phyloP scores from a whole-genome alignment of 2,329 filamentous ascomycete species.

The Fusarium domesticum region DNA sequence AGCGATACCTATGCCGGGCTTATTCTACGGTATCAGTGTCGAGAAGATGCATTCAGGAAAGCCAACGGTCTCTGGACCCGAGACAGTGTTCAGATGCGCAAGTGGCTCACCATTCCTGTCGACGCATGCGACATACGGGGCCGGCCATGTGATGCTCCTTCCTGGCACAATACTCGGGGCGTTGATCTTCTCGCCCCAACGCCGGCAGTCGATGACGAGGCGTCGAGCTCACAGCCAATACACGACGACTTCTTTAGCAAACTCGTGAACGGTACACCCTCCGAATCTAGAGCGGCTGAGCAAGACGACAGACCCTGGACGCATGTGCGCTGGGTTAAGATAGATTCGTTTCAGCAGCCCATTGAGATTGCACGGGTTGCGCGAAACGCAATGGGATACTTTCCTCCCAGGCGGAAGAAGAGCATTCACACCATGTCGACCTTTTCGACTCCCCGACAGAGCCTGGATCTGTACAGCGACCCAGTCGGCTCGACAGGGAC shows the following conservation, averaged over 20 bases:
- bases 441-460: constrained; percentile 64
- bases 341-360: constrained; percentile 66
- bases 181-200: constrained; percentile 53
- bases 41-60: constrained; percentile 76
- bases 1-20: constrained; percentile 89
- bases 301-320: constrained; percentile 70
- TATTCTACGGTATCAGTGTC: constrained; percentile 84
- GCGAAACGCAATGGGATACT: constrained; percentile 79
- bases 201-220: constrained; percentile 34
- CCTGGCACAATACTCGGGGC: constrained; percentile 37
- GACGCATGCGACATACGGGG: constrained; percentile 86
- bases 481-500: constrained; percentile 36
- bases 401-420: constrained; percentile 87
- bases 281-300: constrained; percentile 25
- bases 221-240: constrained; percentile 23
- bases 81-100: constrained; percentile 82
- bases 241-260: constrained; percentile 44
- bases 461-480: constrained; percentile 55
- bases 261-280: constrained; percentile 34
- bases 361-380: constrained; percentile 85
- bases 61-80: constrained; percentile 94
- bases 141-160: constrained; percentile 58
- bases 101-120: constrained; percentile 78
- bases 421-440: constrained; percentile 65
- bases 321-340: constrained; percentile 84